Conservation (phyloP, 202 grass and related monocot species). For the Panicum hallii region DNA sequence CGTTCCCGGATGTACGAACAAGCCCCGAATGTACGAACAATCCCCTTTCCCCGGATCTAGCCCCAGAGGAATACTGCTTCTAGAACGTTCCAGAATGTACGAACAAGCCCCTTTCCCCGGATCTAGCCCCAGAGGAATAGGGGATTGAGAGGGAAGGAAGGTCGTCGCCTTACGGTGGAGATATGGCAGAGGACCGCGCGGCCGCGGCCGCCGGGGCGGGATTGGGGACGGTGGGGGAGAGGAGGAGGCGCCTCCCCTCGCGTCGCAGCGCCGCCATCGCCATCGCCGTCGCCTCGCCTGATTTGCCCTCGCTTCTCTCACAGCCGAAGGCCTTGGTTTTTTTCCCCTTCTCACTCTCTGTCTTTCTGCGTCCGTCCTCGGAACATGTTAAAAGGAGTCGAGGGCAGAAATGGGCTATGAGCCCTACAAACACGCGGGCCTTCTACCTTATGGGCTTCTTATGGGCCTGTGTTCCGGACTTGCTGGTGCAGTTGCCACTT, state of each 20-base stretch:
- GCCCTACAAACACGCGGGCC: neutral
- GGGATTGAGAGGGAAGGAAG: neutral
- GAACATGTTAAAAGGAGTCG: neutral
- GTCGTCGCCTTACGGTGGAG: constrained; percentile 60
- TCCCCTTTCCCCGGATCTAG: neutral
- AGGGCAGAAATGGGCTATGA: neutral
- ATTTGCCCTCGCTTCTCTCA: neutral
- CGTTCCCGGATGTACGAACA: neutral
- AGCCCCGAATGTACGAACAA: neutral
- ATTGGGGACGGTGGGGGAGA: constrained; percentile 37
- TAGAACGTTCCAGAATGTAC: neutral
- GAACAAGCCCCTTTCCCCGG: neutral
- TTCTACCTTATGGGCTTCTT: neutral
- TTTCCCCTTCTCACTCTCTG: neutral
- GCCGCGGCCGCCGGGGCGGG: constrained; percentile 45
- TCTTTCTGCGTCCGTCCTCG: neutral
- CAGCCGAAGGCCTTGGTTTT: neutral
- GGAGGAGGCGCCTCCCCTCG: constrained; percentile 68
- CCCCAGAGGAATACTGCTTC: neutral
- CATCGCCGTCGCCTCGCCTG: constrained; percentile 46
- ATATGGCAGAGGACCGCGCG: constrained; percentile 46
- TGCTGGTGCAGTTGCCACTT: neutral
- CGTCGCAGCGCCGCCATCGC: constrained; percentile 73
- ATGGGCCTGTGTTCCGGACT: neutral
- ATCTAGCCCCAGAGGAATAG: neutral